Evolutionary conservation across 2,329 filamentous ascomycete species (phyloP).

Genomic region (Ceratocystis ficicola): DNA sequence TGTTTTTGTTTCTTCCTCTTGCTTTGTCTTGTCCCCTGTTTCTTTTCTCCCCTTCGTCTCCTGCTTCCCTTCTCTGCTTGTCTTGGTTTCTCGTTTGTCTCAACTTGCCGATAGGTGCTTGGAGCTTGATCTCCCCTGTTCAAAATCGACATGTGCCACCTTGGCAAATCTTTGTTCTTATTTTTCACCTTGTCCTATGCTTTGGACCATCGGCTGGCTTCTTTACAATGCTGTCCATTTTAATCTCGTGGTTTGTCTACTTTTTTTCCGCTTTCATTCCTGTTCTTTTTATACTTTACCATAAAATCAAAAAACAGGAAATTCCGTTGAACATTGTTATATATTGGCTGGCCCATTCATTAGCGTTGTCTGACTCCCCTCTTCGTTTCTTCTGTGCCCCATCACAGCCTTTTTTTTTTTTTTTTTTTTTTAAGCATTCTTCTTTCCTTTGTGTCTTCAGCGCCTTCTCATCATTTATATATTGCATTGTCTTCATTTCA

Average conservation of each 20-base stretch:
- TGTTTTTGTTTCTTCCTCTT: background rate
- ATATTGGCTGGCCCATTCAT: slow-evolving; percentile 15
- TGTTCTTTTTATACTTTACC: slow-evolving; percentile 13
- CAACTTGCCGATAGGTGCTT: background rate
- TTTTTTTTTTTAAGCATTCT: slow-evolving; percentile 1
- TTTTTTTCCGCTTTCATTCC: background rate
- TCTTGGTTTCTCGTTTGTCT: slow-evolving; percentile 2
- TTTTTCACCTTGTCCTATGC: slow-evolving; percentile 10
- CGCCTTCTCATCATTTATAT: background rate
- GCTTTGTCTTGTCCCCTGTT: too few relatives aligned
- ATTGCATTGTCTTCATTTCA: background rate
- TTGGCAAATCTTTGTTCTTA: slow-evolving; percentile 9
- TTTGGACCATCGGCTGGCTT: background rate
- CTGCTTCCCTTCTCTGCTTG: background rate
- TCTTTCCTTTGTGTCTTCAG: slow-evolving; percentile 1
- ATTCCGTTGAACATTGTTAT: background rate
- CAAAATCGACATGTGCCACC: slow-evolving; percentile 4
- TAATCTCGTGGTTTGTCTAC: background rate
- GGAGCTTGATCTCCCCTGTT: slow-evolving; percentile 3
- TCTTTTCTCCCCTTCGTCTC: background rate
- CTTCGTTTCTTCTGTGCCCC: background rate
- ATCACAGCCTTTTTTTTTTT: slow-evolving; percentile 8
- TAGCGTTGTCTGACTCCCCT: background rate
- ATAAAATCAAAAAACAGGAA: background rate
- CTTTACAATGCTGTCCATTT: slow-evolving; percentile 6